phyloP scores from a whole-genome alignment of 139 green algal genomes.

The Bryopsis sp. region DNA sequence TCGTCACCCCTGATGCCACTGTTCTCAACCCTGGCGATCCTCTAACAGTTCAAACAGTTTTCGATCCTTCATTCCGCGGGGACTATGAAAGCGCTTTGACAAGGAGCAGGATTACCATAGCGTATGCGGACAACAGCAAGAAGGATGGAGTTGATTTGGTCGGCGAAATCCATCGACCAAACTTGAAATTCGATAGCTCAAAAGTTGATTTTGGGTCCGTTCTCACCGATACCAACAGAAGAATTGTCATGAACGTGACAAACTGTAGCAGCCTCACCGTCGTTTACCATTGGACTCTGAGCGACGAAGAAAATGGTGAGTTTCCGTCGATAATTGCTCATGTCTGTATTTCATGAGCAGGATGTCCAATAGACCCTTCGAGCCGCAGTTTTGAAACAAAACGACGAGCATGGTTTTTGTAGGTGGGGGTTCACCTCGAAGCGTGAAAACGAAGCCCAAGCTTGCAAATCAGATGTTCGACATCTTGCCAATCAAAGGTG shows the following conservation, averaged over 20 bases:
- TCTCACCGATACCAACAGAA: constrained; percentile 56
- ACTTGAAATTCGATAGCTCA: constrained; percentile 37
- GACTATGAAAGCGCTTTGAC: constrained; percentile 25
- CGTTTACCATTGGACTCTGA: constrained; percentile 6
- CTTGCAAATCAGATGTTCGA: constrained; percentile 57
- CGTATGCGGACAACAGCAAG: constrained; percentile 61
- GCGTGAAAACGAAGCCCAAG: too few species aligned
- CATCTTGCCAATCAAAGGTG: constrained; percentile 58
- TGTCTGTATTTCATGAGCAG: neutral
- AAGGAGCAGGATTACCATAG: constrained; percentile 41
- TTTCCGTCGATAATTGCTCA: neutral
- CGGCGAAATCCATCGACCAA: constrained; percentile 59
- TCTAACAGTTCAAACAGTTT: constrained; percentile 41
- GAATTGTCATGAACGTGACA: constrained; percentile 36
- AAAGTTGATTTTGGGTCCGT: constrained; percentile 62
- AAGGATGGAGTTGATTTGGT: constrained; percentile 51
- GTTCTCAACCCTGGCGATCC: constrained; percentile 41
- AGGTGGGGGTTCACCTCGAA: too few species aligned
- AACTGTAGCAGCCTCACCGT: constrained; percentile 46
- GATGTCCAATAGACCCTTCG: neutral
- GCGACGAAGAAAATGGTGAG: neutral
- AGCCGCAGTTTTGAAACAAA: too few species aligned
- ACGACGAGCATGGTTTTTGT: too few species aligned
- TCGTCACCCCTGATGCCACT: constrained; percentile 35
- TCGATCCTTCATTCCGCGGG: constrained; percentile 43